These are phyloP conservation scores for Suhomyces guaymorum DNA, from an alignment of 1,139 yeast species.

Conservation along the genomic window DNA sequence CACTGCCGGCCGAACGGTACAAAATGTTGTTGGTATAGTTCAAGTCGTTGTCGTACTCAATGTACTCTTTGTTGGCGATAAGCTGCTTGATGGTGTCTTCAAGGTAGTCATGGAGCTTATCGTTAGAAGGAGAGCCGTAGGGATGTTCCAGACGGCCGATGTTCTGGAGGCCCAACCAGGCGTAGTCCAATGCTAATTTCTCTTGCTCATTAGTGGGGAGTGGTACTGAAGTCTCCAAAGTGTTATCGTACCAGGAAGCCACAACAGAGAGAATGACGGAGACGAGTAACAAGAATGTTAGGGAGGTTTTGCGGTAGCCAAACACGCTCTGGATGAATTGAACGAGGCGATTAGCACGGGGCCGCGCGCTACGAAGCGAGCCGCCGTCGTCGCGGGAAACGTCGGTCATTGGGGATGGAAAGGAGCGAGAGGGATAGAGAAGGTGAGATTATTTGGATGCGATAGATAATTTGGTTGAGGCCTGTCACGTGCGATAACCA, in stretches of 20 bases:
- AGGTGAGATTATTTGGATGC: too few species aligned
- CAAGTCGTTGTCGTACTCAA: slow-evolving; percentile 55
- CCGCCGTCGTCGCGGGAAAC: slow-evolving; percentile 3
- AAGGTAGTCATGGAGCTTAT: slow-evolving; percentile 70
- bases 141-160: slow-evolving; percentile 74
- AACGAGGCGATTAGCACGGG: slow-evolving; percentile 6
- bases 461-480: too few species aligned
- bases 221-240: slow-evolving; percentile 37
- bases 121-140: slow-evolving; percentile 75
- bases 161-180: slow-evolving; percentile 69
- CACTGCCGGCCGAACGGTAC: slow-evolving; percentile 34
- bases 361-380: background rate
- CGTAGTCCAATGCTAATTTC: slow-evolving; percentile 30
- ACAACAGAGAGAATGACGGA: slow-evolving; percentile 39
- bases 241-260: slow-evolving; percentile 34
- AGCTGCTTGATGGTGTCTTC: slow-evolving; percentile 42
- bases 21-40: slow-evolving; percentile 44
- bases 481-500: too few species aligned
- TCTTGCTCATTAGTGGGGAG: slow-evolving; percentile 33
- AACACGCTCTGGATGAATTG: slow-evolving; percentile 37
- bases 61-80: slow-evolving; percentile 28
- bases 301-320: slow-evolving; percentile 62
- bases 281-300: slow-evolving; percentile 50
- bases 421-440: background rate
- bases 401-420: slow-evolving; percentile 6